These are phyloP conservation scores for Mucor racemosus DNA, from an alignment of 371 early-diverging fungal genomes.

Conservation along the genomic window DNA sequence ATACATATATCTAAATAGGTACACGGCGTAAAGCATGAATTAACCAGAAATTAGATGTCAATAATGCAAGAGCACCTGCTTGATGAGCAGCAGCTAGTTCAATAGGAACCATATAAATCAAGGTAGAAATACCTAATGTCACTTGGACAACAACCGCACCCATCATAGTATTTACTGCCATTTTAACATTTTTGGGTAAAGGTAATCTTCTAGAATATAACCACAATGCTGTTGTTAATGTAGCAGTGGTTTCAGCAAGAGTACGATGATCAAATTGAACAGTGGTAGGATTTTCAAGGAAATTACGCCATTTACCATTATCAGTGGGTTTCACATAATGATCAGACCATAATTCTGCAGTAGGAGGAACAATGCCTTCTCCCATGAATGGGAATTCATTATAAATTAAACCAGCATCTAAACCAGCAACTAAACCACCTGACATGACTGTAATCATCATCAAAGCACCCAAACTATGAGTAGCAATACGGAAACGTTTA, in stretches of 20 bases:
- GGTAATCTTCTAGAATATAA: constrained; percentile 70
- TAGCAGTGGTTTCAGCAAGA: constrained; percentile 85
- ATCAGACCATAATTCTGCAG: constrained; percentile 70
- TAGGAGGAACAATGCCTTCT: constrained; percentile 72
- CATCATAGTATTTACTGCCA: constrained; percentile 78
- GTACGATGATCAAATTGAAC: constrained; percentile 95
- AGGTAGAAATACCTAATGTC: constrained; percentile 88
- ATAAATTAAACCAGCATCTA: constrained; percentile 96
- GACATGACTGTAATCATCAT: constrained; percentile 89
- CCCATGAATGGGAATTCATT: constrained; percentile 97
- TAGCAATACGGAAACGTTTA: constrained; percentile 62
- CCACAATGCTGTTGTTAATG: constrained; percentile 75
- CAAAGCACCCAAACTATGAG: constrained; percentile 67
- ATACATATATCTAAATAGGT: constrained; percentile 35
- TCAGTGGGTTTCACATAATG: constrained; percentile 61
- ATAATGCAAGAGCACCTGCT: constrained; percentile 88
- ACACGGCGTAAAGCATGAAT: constrained; percentile 77
- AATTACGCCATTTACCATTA: constrained; percentile 76
- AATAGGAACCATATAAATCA: constrained; percentile 93
- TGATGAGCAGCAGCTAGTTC: constrained; percentile 95
- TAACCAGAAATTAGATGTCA: constrained; percentile 82
- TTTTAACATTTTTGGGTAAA: constrained; percentile 69
- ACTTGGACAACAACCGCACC: constrained; percentile 79
- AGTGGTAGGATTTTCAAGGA: constrained; percentile 92
- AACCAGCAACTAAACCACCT: constrained; percentile 96